Conservation (phyloP, 1,284 basidiomycete genomes). For the Earliella scabrosa region DNA sequence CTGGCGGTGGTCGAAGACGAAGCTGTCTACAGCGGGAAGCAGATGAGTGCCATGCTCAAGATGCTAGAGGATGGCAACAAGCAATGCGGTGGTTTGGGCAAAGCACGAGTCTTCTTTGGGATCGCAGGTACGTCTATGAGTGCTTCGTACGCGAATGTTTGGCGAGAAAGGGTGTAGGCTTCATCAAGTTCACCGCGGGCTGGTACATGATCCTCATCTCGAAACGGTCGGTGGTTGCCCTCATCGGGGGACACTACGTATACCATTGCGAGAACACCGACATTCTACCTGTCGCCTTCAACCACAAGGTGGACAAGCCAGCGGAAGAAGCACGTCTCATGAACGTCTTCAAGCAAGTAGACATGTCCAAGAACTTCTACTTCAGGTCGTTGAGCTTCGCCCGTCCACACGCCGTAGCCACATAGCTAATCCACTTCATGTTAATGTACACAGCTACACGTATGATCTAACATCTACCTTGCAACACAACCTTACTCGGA, state of each 20-base stretch:
- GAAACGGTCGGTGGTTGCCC: slow-evolving; percentile 89
- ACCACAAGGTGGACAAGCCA: slow-evolving; percentile 81
- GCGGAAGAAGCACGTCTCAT: slow-evolving; percentile 86
- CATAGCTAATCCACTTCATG: neutral
- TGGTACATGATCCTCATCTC: slow-evolving; percentile 94
- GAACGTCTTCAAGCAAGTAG: slow-evolving; percentile 96
- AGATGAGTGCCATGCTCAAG: slow-evolving; percentile 89
- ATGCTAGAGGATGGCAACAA: slow-evolving; percentile 97
- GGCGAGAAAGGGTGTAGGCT: slow-evolving; percentile 55
- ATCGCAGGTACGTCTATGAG: slow-evolving; percentile 56
- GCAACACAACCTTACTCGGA: slow-evolving; percentile 87
- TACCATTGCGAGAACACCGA: slow-evolving; percentile 97
- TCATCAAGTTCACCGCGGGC: slow-evolving; percentile 87
- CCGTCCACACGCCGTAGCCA: neutral
- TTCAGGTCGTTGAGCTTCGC: slow-evolving; percentile 74
- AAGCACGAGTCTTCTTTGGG: slow-evolving; percentile 81
- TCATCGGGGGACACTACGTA: slow-evolving; percentile 96
- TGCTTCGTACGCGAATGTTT: neutral
- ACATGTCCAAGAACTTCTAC: slow-evolving; percentile 99
- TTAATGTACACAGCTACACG: slow-evolving; percentile 69
- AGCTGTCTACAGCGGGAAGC: slow-evolving; percentile 84
- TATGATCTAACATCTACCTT: slow-evolving; percentile 97
- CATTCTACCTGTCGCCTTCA: slow-evolving; percentile 75
- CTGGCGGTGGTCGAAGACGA: slow-evolving; percentile 85
- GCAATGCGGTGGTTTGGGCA: slow-evolving; percentile 85